Evolutionary conservation across 768 basidiomycete species (phyloP), one percentile per base, ranked within the genome.

Genomic region (Mycena capillaripes): DNA sequence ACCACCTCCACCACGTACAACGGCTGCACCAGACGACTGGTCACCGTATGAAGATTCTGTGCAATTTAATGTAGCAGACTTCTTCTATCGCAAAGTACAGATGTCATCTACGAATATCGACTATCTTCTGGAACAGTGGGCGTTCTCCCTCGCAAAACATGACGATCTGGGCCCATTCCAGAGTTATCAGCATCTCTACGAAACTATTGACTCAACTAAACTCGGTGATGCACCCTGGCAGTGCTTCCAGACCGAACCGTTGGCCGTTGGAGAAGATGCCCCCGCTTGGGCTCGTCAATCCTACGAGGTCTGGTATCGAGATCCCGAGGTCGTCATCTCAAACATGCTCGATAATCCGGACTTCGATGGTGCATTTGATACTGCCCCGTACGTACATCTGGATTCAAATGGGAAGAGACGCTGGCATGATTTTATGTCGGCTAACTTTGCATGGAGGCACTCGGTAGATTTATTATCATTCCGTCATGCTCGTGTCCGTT

Each of bases 391-490:
- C 48, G 66, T 75, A 10, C 77, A 78, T 5, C 76, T 73, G 52
- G 78, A 79, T 23, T 52, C 60, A 0, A 53, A 77, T n/a, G 80
- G 78, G 0, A 75, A 78, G 16, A 69, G 80, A 0, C 76, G 71
- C 10, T 84, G 72, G 57, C 48, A 40, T 3, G 76, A 86, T 76
- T 71, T 87, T 21, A 85, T 86, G n/a, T n/a, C n/a, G n/a, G n/a
- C n/a, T n/a, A n/a, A n/a, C n/a, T n/a, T n/a, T n/a, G n/a, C n/a
- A 82, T 42, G 40, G 40, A 42, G 40, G 40, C 40, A 42, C 40
- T 42, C 40, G 40, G 40, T 83, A 48, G 2, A 75, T 76, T 27
- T 32, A 38, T 14, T 38, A 14, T 38, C 8, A 58, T 61, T 40
- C 17, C 42, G 42, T 17, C 10, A 44, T 44, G 17, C 46, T 21